phyloP scores from a whole-genome alignment of 2,329 filamentous ascomycete species.

The Rhinocladiella similis region DNA sequence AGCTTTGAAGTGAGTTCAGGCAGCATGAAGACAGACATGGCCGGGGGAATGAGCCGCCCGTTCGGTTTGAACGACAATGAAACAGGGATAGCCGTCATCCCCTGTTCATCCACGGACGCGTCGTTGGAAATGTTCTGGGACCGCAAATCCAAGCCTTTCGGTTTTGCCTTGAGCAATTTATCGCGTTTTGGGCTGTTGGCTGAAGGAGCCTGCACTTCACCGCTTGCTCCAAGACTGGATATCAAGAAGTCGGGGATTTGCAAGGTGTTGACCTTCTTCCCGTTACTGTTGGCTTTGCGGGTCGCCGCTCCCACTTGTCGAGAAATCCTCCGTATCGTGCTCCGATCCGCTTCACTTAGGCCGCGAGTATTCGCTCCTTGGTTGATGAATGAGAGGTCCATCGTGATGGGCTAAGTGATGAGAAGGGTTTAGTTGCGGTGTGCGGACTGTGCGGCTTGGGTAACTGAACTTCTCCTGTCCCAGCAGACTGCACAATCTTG shows the following conservation, averaged over 20 bases:
- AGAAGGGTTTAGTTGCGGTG: background rate
- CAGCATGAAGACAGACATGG: constrained; percentile 13
- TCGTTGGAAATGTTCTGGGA: background rate
- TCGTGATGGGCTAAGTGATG: background rate
- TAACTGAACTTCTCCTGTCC: background rate
- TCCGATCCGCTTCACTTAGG: constrained; percentile 13
- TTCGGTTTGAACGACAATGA: constrained; percentile 5
- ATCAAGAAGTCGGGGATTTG: constrained; percentile 11
- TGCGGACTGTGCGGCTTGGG: background rate
- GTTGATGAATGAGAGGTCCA: constrained; percentile 12
- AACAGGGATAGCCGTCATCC: background rate
- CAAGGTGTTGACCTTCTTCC: constrained; percentile 4
- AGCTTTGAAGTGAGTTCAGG: constrained; percentile 12
- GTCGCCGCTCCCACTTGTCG: constrained; percentile 13
- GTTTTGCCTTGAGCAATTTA: background rate
- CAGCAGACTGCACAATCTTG: background rate
- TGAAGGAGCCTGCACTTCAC: background rate
- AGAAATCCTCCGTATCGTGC: constrained; percentile 15
- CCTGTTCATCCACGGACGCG: background rate
- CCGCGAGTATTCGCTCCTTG: constrained; percentile 6
- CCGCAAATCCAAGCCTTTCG: background rate
- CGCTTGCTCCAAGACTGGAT: background rate
- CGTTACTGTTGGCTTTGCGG: constrained; percentile 6
- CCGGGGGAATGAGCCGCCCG: background rate
- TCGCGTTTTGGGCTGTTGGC: background rate